Evolutionary conservation across 305 asterid genomes (phyloP).

Genomic region (Petunia hybrid): DNA sequence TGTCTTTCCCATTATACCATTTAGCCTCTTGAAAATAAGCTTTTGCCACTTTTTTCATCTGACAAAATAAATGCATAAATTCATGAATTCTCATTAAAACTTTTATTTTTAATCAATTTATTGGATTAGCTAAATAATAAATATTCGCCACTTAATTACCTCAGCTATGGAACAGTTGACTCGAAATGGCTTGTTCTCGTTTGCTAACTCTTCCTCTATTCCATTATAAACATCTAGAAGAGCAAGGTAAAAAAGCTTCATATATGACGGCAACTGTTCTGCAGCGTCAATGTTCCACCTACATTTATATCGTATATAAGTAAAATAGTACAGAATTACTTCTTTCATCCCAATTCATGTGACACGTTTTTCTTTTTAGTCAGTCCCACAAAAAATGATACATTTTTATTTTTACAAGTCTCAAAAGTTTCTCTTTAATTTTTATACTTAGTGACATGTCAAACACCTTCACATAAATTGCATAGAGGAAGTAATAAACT

Average conservation of each 20-base stretch:
- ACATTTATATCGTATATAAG: background rate
- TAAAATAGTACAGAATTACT: background rate
- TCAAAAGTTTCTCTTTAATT: too few relatives aligned
- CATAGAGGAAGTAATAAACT: too few relatives aligned
- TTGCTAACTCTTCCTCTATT: slow-evolving; percentile 3
- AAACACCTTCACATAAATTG: too few relatives aligned
- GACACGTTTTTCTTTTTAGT: too few relatives aligned
- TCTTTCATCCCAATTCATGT: too few relatives aligned
- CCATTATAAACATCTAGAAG: slow-evolving; percentile 30
- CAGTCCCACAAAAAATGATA: too few relatives aligned
- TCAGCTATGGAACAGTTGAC: slow-evolving; percentile 28
- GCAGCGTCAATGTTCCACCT: slow-evolving; percentile 21
- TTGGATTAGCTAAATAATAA: too few relatives aligned
- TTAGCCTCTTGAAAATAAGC: slow-evolving; percentile 23
- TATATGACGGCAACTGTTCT: background rate
- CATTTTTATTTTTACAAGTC: too few relatives aligned
- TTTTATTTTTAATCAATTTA: too few relatives aligned
- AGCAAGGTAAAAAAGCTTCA: background rate
- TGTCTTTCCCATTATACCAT: background rate
- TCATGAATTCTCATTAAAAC: background rate
- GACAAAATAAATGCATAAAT: background rate
- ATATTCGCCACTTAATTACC: background rate
- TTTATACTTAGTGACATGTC: too few relatives aligned
- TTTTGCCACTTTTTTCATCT: background rate
- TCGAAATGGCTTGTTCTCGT: background rate